phyloP scores from a whole-genome alignment of 176 grass and related monocot genomes.

The Leersia perrieri region DNA sequence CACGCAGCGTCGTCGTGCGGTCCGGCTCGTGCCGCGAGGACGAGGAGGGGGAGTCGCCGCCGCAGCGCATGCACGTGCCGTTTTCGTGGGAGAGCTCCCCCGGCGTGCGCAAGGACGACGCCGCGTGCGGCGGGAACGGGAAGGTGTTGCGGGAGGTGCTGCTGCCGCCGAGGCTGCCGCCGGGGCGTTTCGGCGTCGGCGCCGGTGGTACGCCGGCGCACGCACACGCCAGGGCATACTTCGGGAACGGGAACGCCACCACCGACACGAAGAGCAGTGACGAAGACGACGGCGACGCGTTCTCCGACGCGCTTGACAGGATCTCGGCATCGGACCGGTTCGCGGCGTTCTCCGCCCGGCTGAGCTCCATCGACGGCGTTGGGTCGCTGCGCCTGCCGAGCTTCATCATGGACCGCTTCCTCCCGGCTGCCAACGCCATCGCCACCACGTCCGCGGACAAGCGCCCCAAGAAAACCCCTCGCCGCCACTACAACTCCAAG shows the following conservation, averaged over 20 bases:
- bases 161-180: conserved; percentile 54
- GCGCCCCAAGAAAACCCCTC: conserved; percentile 20
- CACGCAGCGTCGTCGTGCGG: conserved; percentile 18
- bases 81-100: conserved; percentile 93
- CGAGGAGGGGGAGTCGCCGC: not conserved
- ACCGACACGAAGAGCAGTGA: conserved; percentile 44
- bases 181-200: conserved; percentile 26
- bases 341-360: conserved; percentile 52
- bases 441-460: conserved; percentile 60
- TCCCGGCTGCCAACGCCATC: conserved; percentile 75
- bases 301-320: conserved; percentile 67
- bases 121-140: not conserved
- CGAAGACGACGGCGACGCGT: conserved; percentile 38
- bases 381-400: conserved; percentile 51
- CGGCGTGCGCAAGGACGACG: conserved; percentile 64
- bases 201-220: not conserved
- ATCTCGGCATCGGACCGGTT: conserved; percentile 64
- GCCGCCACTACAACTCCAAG: conserved; percentile 3
- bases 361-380: conserved; percentile 70
- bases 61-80: conserved; percentile 61
- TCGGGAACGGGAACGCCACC: conserved; percentile 26
- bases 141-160: conserved; percentile 8
- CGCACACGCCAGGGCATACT: not conserved
- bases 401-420: conserved; percentile 96
- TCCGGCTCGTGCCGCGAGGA: not conserved